Evolutionary conservation across 2,329 filamentous ascomycete genomes (phyloP), one percentile per base, ranked within the genome.

Genomic region (Fusarium sp.): DNA sequence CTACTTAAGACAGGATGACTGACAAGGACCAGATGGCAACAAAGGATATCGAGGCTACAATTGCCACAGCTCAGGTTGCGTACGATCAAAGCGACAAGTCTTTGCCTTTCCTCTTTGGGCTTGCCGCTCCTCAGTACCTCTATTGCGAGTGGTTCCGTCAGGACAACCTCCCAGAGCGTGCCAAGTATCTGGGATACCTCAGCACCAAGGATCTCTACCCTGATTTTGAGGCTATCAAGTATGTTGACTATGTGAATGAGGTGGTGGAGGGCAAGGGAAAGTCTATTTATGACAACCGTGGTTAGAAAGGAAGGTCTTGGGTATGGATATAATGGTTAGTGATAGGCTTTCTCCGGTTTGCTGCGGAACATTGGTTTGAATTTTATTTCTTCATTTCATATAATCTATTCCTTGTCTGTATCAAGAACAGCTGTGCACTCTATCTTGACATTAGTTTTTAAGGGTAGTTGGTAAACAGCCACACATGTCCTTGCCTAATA

Each of bases 401-500:
- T 10, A 26, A n/a, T 18, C 10, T 11, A 16, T 8, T 26, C 18
- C n/a, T 40, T 44, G 26, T 57, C 18, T 6, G 37, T 16, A 65
- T 33, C 23, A 23, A 23, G 23, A 20, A 33, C 50, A 9, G 74
- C 74, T 9, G 90, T 89, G 76, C 88, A 91, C 6, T 23, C 23
- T 6, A 23, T 23, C 23, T 23, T 4, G 23, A 23, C 23, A 23
- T 23, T 4, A 6, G 23, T 6, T 6, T 23, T 23, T 23, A 23
- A 23, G 23, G 23, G 23, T 23, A 23, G 23, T 23, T 23, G 23
- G 23, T 5, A 23, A 23, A 23, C 23, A 23, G 23, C 23, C 23
- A 23, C 23, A 23, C 23, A 23, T 23, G 23, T 23, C 23, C 6
- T 23, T 23, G 23, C 23, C 23, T 23, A 23, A 23, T 23, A 23